A percentile compares a stretch with the other conserved stretches of the same genome.
Conservation (phyloP, 352 stramenopile species). For the Phytopythium vexans region DNA sequence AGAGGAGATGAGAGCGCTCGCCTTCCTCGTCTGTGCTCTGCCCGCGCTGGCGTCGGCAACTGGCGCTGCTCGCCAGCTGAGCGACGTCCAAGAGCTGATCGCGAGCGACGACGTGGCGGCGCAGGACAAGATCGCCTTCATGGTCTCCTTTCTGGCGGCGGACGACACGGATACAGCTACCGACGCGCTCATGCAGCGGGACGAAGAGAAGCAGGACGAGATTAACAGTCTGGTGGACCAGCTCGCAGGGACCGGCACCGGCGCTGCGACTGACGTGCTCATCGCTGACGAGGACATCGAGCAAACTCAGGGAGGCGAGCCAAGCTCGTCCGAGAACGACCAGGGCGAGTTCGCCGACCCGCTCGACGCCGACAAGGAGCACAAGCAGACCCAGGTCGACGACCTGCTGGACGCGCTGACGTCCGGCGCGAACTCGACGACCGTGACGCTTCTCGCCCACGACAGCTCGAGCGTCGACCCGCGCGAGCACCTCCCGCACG, state of each 20-base stretch:
- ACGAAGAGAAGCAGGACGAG: constrained; percentile 14
- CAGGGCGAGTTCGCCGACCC: constrained; percentile 5
- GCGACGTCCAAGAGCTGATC: constrained; percentile 2
- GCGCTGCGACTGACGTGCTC: constrained; percentile 8
- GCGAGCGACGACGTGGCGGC: constrained; percentile 3
- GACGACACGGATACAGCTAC: constrained; percentile 1
- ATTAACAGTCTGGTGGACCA: constrained; percentile 16
- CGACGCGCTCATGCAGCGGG: constrained; percentile 20
- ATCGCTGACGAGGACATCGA: constrained; percentile 16
- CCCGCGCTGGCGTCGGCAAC: no score
- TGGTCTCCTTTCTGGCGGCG: constrained; percentile 6
- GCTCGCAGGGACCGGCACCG: constrained; percentile 6
- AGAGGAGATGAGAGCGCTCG: no score
- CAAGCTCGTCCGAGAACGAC: no score
- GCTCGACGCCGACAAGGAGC: constrained; percentile 8
- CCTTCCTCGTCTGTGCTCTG: no score
- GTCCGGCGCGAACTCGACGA: neutral
- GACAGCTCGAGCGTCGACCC: constrained; percentile 8
- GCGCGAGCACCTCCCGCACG: constrained; percentile 13
- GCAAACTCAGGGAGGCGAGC: no score
- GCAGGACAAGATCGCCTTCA: constrained; percentile 3
- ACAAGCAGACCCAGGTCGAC: constrained; percentile 22
- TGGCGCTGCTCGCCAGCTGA: no score
- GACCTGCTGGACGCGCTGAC: constrained; percentile 15
- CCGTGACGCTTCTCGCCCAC: constrained; percentile 9